Base-by-base conservation (phyloP, 257 asterid species). In the Euphrasia confusa region DNA sequence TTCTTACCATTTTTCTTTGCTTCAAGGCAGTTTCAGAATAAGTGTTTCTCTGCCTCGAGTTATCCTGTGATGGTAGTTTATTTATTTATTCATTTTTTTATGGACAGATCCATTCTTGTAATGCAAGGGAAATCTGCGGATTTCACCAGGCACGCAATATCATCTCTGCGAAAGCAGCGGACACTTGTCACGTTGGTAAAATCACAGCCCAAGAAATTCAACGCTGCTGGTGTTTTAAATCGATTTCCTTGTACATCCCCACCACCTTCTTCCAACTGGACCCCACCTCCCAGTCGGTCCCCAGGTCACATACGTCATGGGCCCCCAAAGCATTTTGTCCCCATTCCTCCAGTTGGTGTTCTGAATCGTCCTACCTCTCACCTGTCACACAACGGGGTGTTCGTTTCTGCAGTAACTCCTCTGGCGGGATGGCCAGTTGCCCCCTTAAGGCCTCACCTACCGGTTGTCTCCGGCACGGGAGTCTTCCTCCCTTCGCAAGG, bases 391-490 rank as follows among this genome's bases (percentile, higher is more conserved):
- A 83, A 80, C 24, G 78, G 87, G 48, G 71, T 85, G 42, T 86
- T 71, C 54, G 83, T 86, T 44, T 75, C 93, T 4, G 17, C 0
- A 26, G 73, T 9, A 71, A 83, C 81, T 33, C 18, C 54, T 3
- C 54, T 24, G 2, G 74, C 81, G 60, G 89, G 82, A 57, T 83
- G 96, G 88, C 49, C 82, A 13, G 69, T 78, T 3, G 68, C 77
- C 18, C 71, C 88, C 39, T 75, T 81, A 14, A 80, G 87, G 68
- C 49, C 13, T 12, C 86, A 86, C 61, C 75, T 84, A 42, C 77
- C 82, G 3, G 81, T 90, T 1, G 78, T 79, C 65, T 93, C 93
- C n/a, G 97, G 97, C 70, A 87, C 97, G 0, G 96, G 97, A 27
- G 97, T 90, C 58, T 90, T 90, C 72, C 90, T 84, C 57, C 97